Percentiles rank a stretch among this genome's conserved stretches.
These are phyloP conservation scores for Raffaelea albimanens DNA, from an alignment of 2,329 filamentous ascomycete species.

Conservation along the genomic window DNA sequence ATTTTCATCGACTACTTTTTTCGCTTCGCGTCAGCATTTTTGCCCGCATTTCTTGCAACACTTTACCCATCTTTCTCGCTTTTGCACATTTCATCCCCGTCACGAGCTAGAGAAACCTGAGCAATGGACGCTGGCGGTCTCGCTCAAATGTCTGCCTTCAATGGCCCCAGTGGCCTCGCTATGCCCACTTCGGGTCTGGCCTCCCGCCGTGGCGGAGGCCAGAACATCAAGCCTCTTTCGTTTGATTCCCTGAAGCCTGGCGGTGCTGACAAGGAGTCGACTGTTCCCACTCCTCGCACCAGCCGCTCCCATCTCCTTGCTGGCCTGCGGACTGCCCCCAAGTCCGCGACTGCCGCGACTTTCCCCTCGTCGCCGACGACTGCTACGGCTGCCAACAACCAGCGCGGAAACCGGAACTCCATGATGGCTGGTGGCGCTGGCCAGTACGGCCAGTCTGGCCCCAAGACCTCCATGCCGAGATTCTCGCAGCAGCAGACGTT, in stretches of 20 bases:
- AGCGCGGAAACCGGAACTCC: constrained; percentile 31
- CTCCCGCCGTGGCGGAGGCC: constrained; percentile 72
- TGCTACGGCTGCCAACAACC: constrained; percentile 23
- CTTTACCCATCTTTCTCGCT: too few relatives aligned
- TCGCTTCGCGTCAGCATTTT: too few relatives aligned
- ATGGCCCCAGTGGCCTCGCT: constrained; percentile 60
- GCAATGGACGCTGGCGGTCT: constrained; percentile 94
- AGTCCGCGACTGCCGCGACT: constrained; percentile 64
- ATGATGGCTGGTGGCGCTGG: constrained; percentile 26
- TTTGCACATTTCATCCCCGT: too few relatives aligned
- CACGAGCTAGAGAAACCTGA: constrained; percentile 21
- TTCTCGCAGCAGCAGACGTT: constrained; percentile 19
- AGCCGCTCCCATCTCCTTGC: constrained; percentile 92
- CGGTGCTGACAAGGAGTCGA: constrained; percentile 57
- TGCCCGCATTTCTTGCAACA: too few relatives aligned
- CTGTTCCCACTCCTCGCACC: constrained; percentile 75
- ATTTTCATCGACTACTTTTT: too few relatives aligned
- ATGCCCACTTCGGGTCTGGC: constrained; percentile 74
- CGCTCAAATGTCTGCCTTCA: constrained; percentile 91
- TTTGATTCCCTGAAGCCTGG: constrained; percentile 65
- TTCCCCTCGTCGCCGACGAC: constrained; percentile 41
- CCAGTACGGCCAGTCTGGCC: constrained; percentile 36
- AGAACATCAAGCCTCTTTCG: constrained; percentile 82
- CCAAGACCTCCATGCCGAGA: constrained; percentile 48
- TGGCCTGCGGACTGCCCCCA: constrained; percentile 85